Conservation (phyloP, 1,284 basidiomycete genomes). For the Meira nashicola region DNA sequence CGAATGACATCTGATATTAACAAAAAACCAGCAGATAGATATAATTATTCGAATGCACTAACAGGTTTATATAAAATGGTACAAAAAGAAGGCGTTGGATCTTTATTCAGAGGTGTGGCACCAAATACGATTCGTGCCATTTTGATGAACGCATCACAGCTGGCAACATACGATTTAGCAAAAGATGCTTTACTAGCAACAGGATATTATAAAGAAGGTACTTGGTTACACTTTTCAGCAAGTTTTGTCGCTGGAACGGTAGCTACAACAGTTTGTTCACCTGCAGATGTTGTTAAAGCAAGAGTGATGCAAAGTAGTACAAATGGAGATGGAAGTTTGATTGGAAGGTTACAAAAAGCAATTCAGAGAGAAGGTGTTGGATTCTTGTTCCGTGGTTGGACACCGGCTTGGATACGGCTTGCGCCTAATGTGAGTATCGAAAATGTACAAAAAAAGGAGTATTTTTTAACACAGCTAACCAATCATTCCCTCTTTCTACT, state of each 20-base stretch:
- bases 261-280: constrained; percentile 55
- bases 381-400: constrained; percentile 60
- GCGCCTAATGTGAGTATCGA: constrained; percentile 32
- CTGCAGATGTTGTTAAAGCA: constrained; percentile 56
- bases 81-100: constrained; percentile 55
- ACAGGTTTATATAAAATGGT: constrained; percentile 56
- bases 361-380: constrained; percentile 54
- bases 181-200: constrained; percentile 56
- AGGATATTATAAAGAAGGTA: constrained; percentile 55
- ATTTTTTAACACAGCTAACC: background rate
- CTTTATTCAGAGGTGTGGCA: constrained; percentile 56
- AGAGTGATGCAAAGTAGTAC: constrained; percentile 55
- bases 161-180: constrained; percentile 58
- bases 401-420: constrained; percentile 57
- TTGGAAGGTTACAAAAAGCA: constrained; percentile 26
- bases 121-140: constrained; percentile 58
- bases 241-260: constrained; percentile 58
- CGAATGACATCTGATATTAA: constrained; percentile 55
- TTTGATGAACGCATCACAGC: constrained; percentile 57
- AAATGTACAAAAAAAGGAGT: background rate
- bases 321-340: constrained; percentile 17
- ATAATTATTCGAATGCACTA: constrained; percentile 54
- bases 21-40: constrained; percentile 39
- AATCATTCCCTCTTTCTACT: background rate
- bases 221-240: constrained; percentile 56